Percentiles rank a stretch among this genome's conserved stretches.
phyloP scores from a whole-genome alignment of 1,284 basidiomycete genomes.

The Tilletia caries region DNA sequence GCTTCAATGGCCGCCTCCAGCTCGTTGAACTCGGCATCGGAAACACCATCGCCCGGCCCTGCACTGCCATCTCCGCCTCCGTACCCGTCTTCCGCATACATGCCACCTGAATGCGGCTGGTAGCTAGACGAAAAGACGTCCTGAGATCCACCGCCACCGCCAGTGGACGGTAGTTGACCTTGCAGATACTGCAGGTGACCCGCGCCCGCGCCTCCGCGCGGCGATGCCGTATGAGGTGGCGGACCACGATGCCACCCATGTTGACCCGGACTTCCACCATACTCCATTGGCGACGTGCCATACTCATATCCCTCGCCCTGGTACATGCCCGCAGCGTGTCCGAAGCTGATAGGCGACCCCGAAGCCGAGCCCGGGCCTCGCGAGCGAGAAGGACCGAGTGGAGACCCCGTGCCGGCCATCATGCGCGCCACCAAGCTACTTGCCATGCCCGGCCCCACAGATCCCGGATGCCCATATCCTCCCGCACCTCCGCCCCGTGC shows the following conservation, averaged over 20 bases:
- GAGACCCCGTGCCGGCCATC: not conserved
- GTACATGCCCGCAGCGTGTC: not conserved
- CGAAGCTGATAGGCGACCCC: not conserved
- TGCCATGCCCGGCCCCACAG: not conserved
- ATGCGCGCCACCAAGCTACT: constrained; percentile 9
- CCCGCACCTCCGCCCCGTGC: not conserved
- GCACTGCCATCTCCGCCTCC: not conserved
- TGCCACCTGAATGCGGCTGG: not conserved
- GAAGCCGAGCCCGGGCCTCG: no score
- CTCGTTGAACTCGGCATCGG: constrained; percentile 16
- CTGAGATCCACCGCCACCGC: not conserved
- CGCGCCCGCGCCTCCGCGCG: not conserved
- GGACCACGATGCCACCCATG: not conserved
- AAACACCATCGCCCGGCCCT: constrained; percentile 14
- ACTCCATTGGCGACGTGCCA: not conserved
- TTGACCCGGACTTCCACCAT: not conserved
- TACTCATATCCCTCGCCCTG: not conserved
- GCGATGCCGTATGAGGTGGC: not conserved
- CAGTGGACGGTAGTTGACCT: not conserved
- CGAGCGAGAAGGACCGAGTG: not conserved
- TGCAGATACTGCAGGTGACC: constrained; percentile 4
- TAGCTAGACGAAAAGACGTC: not conserved
- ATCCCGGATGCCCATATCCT: not conserved
- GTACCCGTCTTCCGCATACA: not conserved
- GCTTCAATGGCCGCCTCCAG: constrained; percentile 51